Conservation (phyloP, 176 grass and related monocot species). For the Phragmites australis region DNA sequence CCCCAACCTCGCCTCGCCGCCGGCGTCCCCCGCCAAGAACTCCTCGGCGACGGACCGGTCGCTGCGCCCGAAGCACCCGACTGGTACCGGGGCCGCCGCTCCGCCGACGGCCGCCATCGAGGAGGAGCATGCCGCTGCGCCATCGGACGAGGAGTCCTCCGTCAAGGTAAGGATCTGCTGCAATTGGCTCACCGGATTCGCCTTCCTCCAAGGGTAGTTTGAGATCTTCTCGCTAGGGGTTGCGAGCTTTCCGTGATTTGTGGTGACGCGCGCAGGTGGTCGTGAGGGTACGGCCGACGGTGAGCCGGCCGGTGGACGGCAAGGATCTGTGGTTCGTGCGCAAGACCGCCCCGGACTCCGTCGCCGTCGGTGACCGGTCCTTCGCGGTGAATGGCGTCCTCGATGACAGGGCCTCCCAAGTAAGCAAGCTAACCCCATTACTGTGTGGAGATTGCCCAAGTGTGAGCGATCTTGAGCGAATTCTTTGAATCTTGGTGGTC, state of each 20-base stretch:
- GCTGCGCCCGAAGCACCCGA: constrained; percentile 18
- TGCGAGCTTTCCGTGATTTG: constrained; percentile 8
- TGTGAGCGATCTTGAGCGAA: not conserved
- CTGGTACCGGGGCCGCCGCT: not conserved
- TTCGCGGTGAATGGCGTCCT: constrained; percentile 76
- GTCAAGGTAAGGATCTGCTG: constrained; percentile 38
- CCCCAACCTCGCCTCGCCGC: constrained; percentile 41
- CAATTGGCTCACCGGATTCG: not conserved
- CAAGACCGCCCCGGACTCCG: constrained; percentile 33
- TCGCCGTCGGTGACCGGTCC: constrained; percentile 64
- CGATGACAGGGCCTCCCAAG: constrained; percentile 74
- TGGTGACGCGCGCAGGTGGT: constrained; percentile 39
- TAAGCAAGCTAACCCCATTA: not conserved
- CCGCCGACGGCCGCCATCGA: not conserved
- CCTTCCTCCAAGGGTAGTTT: not conserved
- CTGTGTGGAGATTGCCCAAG: not conserved
- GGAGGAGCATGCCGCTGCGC: not conserved
- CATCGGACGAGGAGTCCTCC: constrained; percentile 14
- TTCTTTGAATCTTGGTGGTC: constrained; percentile 14
- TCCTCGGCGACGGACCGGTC: constrained; percentile 9
- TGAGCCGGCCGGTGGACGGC: constrained; percentile 38
- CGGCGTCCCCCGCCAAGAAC: constrained; percentile 36
- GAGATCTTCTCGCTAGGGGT: not conserved
- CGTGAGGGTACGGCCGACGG: constrained; percentile 53
- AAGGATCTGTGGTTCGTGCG: constrained; percentile 61